These are phyloP conservation scores for Endoconidiophora polonica DNA, from an alignment of 2,329 filamentous ascomycete genomes.

Conservation along the genomic window DNA sequence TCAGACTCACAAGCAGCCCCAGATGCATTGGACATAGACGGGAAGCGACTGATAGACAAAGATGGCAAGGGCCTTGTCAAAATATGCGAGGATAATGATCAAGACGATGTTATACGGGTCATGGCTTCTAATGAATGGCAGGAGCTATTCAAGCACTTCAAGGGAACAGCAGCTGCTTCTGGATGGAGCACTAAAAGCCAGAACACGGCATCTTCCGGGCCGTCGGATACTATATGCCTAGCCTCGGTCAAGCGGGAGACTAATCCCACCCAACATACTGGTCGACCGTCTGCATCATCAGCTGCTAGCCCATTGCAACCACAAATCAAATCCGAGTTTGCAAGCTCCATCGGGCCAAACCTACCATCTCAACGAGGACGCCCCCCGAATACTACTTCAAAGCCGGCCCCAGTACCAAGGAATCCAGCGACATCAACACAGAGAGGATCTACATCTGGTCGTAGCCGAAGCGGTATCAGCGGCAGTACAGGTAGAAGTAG, in stretches of 20 bases:
- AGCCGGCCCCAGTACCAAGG: neutral
- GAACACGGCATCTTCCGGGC: too few species aligned
- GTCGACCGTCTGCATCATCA: too few species aligned
- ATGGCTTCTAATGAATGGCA: slow-evolving; percentile 36
- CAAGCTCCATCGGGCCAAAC: too few species aligned
- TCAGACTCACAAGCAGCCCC: slow-evolving; percentile 21
- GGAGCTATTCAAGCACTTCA: slow-evolving; percentile 32
- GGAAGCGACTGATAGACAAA: slow-evolving; percentile 45
- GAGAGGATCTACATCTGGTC: neutral
- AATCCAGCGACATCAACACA: neutral
- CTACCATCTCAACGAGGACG: neutral
- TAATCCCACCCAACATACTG: too few species aligned
- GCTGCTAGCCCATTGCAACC: too few species aligned
- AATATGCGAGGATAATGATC: slow-evolving; percentile 53
- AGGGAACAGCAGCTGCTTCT: neutral
- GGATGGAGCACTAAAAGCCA: neutral
- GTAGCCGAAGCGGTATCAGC: too few species aligned
- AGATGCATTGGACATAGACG: slow-evolving; percentile 47
- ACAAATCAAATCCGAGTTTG: too few species aligned
- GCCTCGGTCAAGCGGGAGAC: slow-evolving; percentile 1
- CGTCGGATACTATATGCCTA: neutral
- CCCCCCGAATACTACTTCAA: neutral
- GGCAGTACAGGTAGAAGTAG: neutral
- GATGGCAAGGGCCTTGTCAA: slow-evolving; percentile 53
- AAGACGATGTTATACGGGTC: slow-evolving; percentile 33